Evolutionary conservation across 768 basidiomycete species (phyloP).

Genomic region (Tricholoma furcatifolium): DNA sequence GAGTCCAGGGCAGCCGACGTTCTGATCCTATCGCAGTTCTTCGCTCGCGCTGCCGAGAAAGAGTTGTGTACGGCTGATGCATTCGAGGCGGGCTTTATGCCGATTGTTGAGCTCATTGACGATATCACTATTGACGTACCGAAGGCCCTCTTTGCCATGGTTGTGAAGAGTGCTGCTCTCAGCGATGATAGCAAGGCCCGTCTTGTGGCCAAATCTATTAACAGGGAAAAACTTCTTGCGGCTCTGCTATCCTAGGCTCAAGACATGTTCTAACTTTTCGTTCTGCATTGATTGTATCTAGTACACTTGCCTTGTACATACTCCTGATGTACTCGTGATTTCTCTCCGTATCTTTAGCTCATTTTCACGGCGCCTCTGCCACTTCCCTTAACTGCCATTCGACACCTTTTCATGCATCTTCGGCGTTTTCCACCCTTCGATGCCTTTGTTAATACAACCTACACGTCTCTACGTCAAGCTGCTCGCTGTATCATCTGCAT

Average conservation of each 20-base stretch:
- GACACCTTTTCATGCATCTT: slow-evolving; percentile 13
- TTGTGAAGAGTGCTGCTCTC: slow-evolving; percentile 70
- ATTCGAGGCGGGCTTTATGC: slow-evolving; percentile 75
- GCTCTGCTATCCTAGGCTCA: slow-evolving; percentile 52
- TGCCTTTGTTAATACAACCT: too few relatives aligned
- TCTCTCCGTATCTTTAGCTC: slow-evolving; percentile 13
- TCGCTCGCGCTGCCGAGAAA: slow-evolving; percentile 60
- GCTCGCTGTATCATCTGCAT: not conserved
- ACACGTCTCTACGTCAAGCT: too few relatives aligned
- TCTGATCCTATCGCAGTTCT: slow-evolving; percentile 73
- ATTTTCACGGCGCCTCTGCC: slow-evolving; percentile 10
- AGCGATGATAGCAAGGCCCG: slow-evolving; percentile 57
- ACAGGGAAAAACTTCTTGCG: slow-evolving; percentile 59
- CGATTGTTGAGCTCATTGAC: slow-evolving; percentile 75
- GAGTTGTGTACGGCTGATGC: slow-evolving; percentile 53
- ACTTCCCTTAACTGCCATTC: too few relatives aligned
- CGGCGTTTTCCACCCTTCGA: too few relatives aligned
- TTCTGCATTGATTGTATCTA: slow-evolving; percentile 27
- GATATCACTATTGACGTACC: slow-evolving; percentile 92
- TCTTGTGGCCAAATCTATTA: slow-evolving; percentile 60
- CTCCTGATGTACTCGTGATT: slow-evolving; percentile 18
- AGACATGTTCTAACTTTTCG: too few relatives aligned
- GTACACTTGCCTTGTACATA: too few relatives aligned
- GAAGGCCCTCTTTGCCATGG: slow-evolving; percentile 75
- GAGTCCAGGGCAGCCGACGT: slow-evolving; percentile 84